Evolutionary conservation across 805 yeast genomes (phyloP).

Genomic region (Wickerhamiella azymoides): DNA sequence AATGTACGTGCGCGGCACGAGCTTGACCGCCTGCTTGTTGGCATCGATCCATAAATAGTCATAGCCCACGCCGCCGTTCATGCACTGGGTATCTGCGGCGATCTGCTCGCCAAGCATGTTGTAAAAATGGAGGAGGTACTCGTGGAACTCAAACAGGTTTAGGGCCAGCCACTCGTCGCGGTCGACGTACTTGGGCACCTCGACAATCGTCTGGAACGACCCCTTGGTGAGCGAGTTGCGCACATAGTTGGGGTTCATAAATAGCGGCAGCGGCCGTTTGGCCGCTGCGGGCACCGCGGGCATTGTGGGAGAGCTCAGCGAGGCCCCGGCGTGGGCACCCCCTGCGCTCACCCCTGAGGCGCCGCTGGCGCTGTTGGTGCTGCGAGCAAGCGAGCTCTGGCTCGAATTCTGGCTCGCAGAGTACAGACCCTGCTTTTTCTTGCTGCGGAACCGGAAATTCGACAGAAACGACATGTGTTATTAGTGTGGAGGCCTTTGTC

Average conservation of each 20-base stretch:
- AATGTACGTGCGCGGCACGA: conserved; percentile 88
- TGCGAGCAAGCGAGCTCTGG: conserved; percentile 5
- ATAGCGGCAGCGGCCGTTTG: conserved; percentile 35
- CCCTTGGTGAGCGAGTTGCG: conserved; percentile 93
- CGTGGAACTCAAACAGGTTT: conserved; percentile 78
- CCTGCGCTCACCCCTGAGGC: too few species aligned
- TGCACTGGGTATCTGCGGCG: conserved; percentile 74
- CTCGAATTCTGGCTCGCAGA: conserved; percentile 8
- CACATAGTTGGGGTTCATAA: conserved; percentile 83
- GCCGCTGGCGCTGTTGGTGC: not conserved
- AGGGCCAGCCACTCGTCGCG: conserved; percentile 92
- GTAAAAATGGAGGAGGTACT: conserved; percentile 73
- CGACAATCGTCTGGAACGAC: conserved; percentile 88
- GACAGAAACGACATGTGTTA: conserved; percentile 9
- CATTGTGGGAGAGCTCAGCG: not conserved
- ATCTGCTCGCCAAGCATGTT: conserved; percentile 85
- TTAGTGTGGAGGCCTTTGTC: too few species aligned
- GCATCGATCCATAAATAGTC: conserved; percentile 85
- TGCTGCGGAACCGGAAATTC: conserved; percentile 11
- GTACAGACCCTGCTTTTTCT: conserved; percentile 4
- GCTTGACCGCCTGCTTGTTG: conserved; percentile 62
- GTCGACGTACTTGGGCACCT: conserved; percentile 88
- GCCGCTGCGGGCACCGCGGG: conserved; percentile 9
- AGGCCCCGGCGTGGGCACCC: too few species aligned
- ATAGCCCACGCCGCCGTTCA: conserved; percentile 90